A percentile compares a stretch with the other conserved stretches of the same genome.
These are phyloP conservation scores for Linderniella brevidens DNA, from an alignment of 257 asterid species.

Conservation along the genomic window DNA sequence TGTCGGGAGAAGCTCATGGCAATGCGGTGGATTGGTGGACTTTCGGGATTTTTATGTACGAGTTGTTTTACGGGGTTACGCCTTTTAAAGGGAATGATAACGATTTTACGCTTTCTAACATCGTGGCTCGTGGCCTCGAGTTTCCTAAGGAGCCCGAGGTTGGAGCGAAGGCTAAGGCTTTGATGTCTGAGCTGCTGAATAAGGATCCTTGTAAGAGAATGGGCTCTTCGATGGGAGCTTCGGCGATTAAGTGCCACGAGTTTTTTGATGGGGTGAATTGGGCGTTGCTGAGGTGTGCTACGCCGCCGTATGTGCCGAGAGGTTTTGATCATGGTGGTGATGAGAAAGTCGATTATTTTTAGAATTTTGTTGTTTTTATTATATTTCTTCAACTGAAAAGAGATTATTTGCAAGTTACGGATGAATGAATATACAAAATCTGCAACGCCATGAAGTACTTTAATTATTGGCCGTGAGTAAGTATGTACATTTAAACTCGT, in stretches of 20 bases:
- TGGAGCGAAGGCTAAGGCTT: slow-evolving; percentile 27
- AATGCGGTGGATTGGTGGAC: slow-evolving; percentile 84
- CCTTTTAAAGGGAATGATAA: slow-evolving; percentile 47
- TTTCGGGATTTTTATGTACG: slow-evolving; percentile 38
- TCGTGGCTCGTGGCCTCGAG: slow-evolving; percentile 44
- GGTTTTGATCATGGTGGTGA: slow-evolving; percentile 12
- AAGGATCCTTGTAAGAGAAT: slow-evolving; percentile 53
- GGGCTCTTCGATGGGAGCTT: slow-evolving; percentile 62
- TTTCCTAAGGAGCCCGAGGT: slow-evolving; percentile 50
- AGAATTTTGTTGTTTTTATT: too few species aligned
- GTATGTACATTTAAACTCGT: too few species aligned
- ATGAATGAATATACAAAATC: too few species aligned
- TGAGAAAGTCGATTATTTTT: too few species aligned
- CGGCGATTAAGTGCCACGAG: slow-evolving; percentile 48
- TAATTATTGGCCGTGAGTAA: too few species aligned
- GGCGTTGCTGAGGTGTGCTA: slow-evolving; percentile 58
- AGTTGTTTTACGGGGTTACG: slow-evolving; percentile 43
- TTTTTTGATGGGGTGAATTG: slow-evolving; percentile 69
- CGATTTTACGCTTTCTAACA: slow-evolving; percentile 44
- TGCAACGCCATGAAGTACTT: too few species aligned
- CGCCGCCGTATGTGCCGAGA: slow-evolving; percentile 43
- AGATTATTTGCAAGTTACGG: too few species aligned
- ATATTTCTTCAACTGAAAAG: too few species aligned
- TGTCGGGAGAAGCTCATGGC: slow-evolving; percentile 66
- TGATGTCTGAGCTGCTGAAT: slow-evolving; percentile 34